Conservation (phyloP, 1,139 yeast genomes). For the Hyphopichia wangnamkhiaoensis region DNA sequence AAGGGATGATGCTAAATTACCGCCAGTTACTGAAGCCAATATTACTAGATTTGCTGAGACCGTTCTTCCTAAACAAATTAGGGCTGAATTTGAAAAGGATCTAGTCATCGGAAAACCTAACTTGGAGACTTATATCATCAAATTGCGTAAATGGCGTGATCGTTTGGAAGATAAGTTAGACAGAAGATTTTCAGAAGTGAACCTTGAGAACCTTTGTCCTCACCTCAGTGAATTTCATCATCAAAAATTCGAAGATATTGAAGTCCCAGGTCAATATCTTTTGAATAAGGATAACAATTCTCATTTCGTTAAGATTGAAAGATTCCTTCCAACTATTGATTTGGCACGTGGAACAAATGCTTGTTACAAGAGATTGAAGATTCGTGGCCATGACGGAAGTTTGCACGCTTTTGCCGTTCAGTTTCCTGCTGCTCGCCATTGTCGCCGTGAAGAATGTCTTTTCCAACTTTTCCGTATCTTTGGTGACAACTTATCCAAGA, state of each 20-base stretch:
- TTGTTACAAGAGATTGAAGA: constrained; percentile 87
- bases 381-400: constrained; percentile 93
- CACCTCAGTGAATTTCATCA: constrained; percentile 97
- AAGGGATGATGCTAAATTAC: constrained; percentile 82
- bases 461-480: constrained; percentile 88
- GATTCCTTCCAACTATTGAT: constrained; percentile 88
- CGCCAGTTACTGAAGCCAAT: constrained; percentile 89
- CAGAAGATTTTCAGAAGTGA: constrained; percentile 72
- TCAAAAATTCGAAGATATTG: constrained; percentile 96
- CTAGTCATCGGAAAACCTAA: constrained; percentile 87
- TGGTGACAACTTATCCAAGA: constrained; percentile 75
- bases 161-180: constrained; percentile 90
- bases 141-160: constrained; percentile 90
- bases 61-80: constrained; percentile 84
- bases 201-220: constrained; percentile 89
- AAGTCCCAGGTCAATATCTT: constrained; percentile 94
- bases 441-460: constrained; percentile 93
- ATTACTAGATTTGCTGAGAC: constrained; percentile 91
- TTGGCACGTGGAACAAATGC: constrained; percentile 88
- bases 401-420: constrained; percentile 93
- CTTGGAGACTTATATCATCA: constrained; percentile 79
- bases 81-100: constrained; percentile 90
- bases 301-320: constrained; percentile 88
- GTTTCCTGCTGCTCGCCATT: constrained; percentile 96
- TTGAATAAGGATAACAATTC: constrained; percentile 79